These are phyloP conservation scores for Mycena maculata DNA, from an alignment of 768 basidiomycete species.

Conservation along the genomic window DNA sequence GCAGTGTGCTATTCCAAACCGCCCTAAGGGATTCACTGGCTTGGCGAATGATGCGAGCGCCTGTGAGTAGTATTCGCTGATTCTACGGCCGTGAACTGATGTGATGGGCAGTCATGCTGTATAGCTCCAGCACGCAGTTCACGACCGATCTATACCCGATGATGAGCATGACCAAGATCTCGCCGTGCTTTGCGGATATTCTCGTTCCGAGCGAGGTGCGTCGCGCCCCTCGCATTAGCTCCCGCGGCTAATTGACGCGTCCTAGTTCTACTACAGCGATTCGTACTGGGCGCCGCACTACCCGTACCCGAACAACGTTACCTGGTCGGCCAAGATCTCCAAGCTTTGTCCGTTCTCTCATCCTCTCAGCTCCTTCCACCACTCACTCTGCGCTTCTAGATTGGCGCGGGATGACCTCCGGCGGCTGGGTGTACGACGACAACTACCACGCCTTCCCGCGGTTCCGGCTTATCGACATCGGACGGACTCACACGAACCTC, in stretches of 20 bases:
- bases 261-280: conserved; percentile 32
- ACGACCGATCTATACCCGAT: conserved; percentile 35
- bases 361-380: neutral
- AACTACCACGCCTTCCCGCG: conserved; percentile 32
- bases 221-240: neutral
- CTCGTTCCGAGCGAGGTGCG: conserved; percentile 35
- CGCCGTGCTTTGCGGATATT: conserved; percentile 36
- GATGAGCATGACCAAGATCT: conserved; percentile 34
- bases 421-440: conserved; percentile 22
- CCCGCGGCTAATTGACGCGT: neutral
- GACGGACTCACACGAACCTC: conserved; percentile 20
- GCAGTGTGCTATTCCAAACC: conserved; percentile 27
- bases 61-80: conserved; percentile 14
- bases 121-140: conserved; percentile 32
- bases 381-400: neutral
- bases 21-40: conserved; percentile 26
- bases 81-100: neutral
- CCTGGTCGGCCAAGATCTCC: conserved; percentile 18
- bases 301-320: conserved; percentile 25
- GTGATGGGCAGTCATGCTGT: conserved; percentile 26
- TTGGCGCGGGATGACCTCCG: conserved; percentile 30
- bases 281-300: conserved; percentile 28
- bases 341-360: conserved; percentile 11
- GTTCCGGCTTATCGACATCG: conserved; percentile 30
- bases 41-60: conserved; percentile 33